Evolutionary conservation across 140 eudicot species (phyloP).

Genomic region (Erigeron philadelphicus): DNA sequence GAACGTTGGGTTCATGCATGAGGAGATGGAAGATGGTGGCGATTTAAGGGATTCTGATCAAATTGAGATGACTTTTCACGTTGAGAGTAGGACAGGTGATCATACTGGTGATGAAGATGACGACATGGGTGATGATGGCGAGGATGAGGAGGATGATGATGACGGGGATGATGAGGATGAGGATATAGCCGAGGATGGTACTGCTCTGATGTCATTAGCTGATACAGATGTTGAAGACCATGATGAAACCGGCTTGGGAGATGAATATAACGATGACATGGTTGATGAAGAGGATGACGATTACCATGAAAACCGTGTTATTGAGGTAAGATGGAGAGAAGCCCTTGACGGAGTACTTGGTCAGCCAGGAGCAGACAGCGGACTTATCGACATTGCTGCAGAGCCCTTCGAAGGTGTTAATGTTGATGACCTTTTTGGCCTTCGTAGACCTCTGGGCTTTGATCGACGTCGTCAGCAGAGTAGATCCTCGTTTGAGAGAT

Average conservation of each 20-base stretch:
- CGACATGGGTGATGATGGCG: constrained; percentile 95
- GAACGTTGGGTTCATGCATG: constrained; percentile 49
- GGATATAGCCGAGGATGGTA: constrained; percentile 84
- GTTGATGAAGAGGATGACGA: constrained; percentile 96
- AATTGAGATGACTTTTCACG: constrained; percentile 74
- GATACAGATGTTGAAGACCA: constrained; percentile 93
- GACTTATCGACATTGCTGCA: constrained; percentile 68
- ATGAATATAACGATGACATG: constrained; percentile 90
- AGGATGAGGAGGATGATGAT: constrained; percentile 82
- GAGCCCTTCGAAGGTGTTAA: constrained; percentile 96
- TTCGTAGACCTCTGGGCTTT: constrained; percentile 74
- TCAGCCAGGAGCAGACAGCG: constrained; percentile 65
- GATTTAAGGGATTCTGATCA: constrained; percentile 49
- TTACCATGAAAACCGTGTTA: constrained; percentile 86
- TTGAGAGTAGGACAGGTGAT: constrained; percentile 66
- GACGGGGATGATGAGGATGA: constrained; percentile 91
- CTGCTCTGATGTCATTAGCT: constrained; percentile 84
- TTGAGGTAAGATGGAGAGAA: constrained; percentile 95
- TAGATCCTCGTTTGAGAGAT: constrained; percentile 68
- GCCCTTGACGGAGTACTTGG: constrained; percentile 95
- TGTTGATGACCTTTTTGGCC: constrained; percentile 89
- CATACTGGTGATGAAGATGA: constrained; percentile 92
- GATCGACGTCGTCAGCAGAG: constrained; percentile 82
- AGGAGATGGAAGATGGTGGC: constrained; percentile 68
- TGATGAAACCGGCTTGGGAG: constrained; percentile 87